Evolutionary conservation across 2,329 filamentous ascomycete species (phyloP).

Genomic region (Cladosporium sp.): DNA sequence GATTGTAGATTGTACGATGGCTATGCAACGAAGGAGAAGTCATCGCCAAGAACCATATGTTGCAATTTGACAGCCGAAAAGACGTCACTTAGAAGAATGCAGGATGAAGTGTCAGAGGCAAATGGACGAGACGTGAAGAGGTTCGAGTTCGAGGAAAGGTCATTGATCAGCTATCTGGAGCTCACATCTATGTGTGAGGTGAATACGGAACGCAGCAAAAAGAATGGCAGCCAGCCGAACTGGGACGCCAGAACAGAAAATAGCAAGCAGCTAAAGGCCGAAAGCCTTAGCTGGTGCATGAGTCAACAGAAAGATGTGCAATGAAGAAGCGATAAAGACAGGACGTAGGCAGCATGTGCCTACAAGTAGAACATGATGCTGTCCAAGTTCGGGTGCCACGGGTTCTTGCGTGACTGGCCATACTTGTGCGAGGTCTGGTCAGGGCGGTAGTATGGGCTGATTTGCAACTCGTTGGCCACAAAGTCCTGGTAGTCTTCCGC

Average conservation of each 20-base stretch:
- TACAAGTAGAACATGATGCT: slow-evolving; percentile 13
- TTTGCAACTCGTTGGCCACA: background rate
- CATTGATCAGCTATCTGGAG: background rate
- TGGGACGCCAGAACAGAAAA: background rate
- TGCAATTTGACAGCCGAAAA: no score
- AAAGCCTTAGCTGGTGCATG: background rate
- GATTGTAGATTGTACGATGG: no score
- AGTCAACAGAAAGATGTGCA: no score
- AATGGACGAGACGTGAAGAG: background rate
- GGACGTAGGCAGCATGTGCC: background rate
- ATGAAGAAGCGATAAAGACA: no score
- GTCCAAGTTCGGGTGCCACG: slow-evolving; percentile 11
- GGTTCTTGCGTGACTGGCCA: background rate
- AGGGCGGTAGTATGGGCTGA: background rate
- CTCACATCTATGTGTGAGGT: background rate
- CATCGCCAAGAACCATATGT: no score
- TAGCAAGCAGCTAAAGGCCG: background rate
- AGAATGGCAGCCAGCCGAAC: slow-evolving; percentile 9
- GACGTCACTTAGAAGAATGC: no score
- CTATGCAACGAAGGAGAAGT: no score
- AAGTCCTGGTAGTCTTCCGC: background rate
- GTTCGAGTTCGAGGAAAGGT: background rate
- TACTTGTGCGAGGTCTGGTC: background rate
- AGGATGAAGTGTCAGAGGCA: background rate
- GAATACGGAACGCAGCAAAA: background rate